Conservation (phyloP, 768 basidiomycete species). For the Calvatia gigantea region DNA sequence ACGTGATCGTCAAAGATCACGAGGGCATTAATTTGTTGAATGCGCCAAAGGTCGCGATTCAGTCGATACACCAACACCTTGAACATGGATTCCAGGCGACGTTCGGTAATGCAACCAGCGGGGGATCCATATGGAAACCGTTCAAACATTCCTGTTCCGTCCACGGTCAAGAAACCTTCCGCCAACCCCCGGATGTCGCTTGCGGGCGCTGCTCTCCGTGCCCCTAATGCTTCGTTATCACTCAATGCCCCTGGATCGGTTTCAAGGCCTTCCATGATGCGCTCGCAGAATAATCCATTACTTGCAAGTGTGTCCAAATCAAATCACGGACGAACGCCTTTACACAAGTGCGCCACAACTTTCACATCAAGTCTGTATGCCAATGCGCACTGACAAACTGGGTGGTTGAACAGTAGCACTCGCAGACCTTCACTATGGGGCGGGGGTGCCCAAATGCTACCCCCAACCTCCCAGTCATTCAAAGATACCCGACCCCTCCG, state of each 20-base stretch:
- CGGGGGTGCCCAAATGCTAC: constrained; percentile 44
- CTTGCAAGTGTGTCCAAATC: constrained; percentile 68
- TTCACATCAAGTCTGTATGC: too few relatives aligned
- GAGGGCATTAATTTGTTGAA: constrained; percentile 2
- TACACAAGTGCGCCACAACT: constrained; percentile 51
- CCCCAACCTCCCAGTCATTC: constrained; percentile 50
- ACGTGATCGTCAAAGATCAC: too few relatives aligned
- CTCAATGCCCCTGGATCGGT: constrained; percentile 38
- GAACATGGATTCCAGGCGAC: constrained; percentile 49
- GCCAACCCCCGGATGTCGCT: constrained; percentile 61
- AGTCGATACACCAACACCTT: not conserved
- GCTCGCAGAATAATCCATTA: constrained; percentile 72
- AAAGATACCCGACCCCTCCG: constrained; percentile 81
- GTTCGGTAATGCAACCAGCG: constrained; percentile 55
- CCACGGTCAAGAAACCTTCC: constrained; percentile 69
- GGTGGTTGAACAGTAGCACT: constrained; percentile 44
- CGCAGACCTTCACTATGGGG: constrained; percentile 77
- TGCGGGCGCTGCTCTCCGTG: constrained; percentile 69
- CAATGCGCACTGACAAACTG: too few relatives aligned
- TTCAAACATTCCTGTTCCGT: constrained; percentile 72
- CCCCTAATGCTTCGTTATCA: constrained; percentile 36
- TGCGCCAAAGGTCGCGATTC: not conserved
- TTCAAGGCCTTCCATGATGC: constrained; percentile 64
- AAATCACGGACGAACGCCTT: constrained; percentile 69
- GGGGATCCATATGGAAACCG: constrained; percentile 49